Percentiles rank a stretch among this genome's conserved stretches.
These are phyloP conservation scores for Biscogniauxia marginata DNA, from an alignment of 2,329 filamentous ascomycete genomes.

Conservation along the genomic window DNA sequence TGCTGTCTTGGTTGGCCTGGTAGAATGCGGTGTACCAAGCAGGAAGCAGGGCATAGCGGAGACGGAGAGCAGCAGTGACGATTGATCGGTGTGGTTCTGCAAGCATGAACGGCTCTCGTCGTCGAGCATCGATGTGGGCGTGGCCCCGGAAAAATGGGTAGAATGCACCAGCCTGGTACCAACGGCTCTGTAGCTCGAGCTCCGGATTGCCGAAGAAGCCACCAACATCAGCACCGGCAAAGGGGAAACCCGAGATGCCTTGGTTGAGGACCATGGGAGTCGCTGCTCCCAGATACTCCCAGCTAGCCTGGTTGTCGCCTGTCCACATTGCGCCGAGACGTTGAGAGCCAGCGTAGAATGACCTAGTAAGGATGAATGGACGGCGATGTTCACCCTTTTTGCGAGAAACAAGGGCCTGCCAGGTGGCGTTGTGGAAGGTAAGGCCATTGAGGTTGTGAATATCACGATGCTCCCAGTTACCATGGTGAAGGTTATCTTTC, in stretches of 20 bases:
- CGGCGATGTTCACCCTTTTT: slow-evolving; percentile 82
- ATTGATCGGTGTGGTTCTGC: slow-evolving; percentile 83
- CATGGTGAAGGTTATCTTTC: slow-evolving; percentile 92
- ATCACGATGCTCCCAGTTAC: slow-evolving; percentile 94
- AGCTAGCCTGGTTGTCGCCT: slow-evolving; percentile 91
- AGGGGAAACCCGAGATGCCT: slow-evolving; percentile 90
- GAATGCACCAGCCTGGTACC: slow-evolving; percentile 96
- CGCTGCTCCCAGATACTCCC: slow-evolving; percentile 85
- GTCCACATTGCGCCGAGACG: slow-evolving; percentile 97
- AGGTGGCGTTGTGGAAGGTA: slow-evolving; percentile 94
- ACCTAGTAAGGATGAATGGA: slow-evolving; percentile 89
- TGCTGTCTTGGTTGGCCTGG: slow-evolving; percentile 77
- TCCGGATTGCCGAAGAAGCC: slow-evolving; percentile 98
- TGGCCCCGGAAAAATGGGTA: slow-evolving; percentile 98
- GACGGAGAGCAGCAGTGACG: slow-evolving; percentile 80
- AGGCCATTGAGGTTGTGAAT: slow-evolving; percentile 94
- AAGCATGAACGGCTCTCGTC: slow-evolving; percentile 87
- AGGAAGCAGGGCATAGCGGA: slow-evolving; percentile 86
- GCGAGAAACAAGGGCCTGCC: slow-evolving; percentile 76
- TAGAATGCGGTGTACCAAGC: slow-evolving; percentile 98
- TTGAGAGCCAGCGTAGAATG: slow-evolving; percentile 90
- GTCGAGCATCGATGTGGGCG: slow-evolving; percentile 92
- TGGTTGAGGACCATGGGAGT: slow-evolving; percentile 93
- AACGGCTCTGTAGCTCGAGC: slow-evolving; percentile 85
- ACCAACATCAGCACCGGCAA: slow-evolving; percentile 91